Evolutionary conservation across 768 basidiomycete species (phyloP), one percentile per base, ranked within the genome.

Genomic region (Lentinula detonsa): DNA sequence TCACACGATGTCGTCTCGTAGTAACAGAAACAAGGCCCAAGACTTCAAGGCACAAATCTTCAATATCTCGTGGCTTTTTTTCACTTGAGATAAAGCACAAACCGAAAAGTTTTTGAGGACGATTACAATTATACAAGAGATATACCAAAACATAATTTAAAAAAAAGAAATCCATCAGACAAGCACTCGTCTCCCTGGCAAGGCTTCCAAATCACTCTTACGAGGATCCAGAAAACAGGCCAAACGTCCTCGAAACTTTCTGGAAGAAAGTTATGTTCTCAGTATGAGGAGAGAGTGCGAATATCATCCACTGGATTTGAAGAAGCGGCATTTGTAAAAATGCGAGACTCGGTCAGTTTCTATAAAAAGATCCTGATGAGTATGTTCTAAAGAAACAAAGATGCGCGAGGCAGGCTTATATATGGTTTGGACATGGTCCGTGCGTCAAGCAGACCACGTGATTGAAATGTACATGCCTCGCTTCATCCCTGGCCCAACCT

Each of bases 331-430:
- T 80, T 82, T 76, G 75, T 82, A 83, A 82, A 84, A 81, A 83
- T 84, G 83, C 83, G 80, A 84, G 81, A 84, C 81, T 82, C 83
- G 81, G 83, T 84, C 81, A 83, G 83, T 81, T 81, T 79, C 83
- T 84, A 83, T 84, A 83, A 70, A 84, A 84, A 84, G 83, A 84
- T 84, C 83, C 83, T 84, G 83, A 81, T 82, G 83, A 84, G 83
- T 84, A 84, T 84, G 82, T 82, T 66, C 84, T 83, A 83, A 63
- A 73, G 67, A 82, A 74, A 72, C 70, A 66, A 67, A 0, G 13
- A 0, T 21, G 57, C 35, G 60, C 50, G n/a, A 61, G 16, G 42
- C 35, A 37, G 0, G 51, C 40, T 66, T 51, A 64, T 81, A 72
- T 80, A 75, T 76, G 4, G 18, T 75, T 3, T 61, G 67, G 0